A percentile compares a stretch with the other conserved stretches of the same genome.
Conservation (phyloP, 257 asterid genomes). For the Asclepias syriaca region DNA sequence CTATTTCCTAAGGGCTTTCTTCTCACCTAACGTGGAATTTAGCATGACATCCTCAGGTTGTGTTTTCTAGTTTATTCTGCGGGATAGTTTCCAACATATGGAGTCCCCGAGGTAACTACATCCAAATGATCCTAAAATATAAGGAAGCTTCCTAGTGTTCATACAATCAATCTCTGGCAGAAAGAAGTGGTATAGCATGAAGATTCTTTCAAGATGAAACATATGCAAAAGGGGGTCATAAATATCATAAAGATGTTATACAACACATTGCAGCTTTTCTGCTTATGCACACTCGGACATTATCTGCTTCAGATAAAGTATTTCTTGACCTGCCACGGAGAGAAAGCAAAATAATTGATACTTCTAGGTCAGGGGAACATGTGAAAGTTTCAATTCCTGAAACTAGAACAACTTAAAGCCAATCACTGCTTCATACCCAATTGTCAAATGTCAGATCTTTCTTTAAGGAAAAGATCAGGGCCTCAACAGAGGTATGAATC, state of each 20-base stretch:
- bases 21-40: not conserved
- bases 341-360: conserved; percentile 4
- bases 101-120: not conserved
- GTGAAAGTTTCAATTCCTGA: not conserved
- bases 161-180: not conserved
- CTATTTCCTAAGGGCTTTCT: not conserved
- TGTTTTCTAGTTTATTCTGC: not conserved
- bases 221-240: not conserved
- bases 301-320: conserved; percentile 30
- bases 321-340: conserved; percentile 54
- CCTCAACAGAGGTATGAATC: not conserved
- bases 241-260: not conserved
- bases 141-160: not conserved
- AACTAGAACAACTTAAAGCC: not conserved
- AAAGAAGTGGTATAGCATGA: not conserved
- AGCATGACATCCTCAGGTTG: not conserved
- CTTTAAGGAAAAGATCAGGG: not conserved
- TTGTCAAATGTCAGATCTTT: not conserved
- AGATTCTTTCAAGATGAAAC: not conserved
- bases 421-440: not conserved
- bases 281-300: not conserved
- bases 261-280: conserved; percentile 1
- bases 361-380: not conserved
- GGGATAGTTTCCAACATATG: not conserved
- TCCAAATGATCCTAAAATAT: conserved; percentile 1